Base-by-base conservation (phyloP, 176 grass and related monocot genomes). In the Chloris gayana region DNA sequence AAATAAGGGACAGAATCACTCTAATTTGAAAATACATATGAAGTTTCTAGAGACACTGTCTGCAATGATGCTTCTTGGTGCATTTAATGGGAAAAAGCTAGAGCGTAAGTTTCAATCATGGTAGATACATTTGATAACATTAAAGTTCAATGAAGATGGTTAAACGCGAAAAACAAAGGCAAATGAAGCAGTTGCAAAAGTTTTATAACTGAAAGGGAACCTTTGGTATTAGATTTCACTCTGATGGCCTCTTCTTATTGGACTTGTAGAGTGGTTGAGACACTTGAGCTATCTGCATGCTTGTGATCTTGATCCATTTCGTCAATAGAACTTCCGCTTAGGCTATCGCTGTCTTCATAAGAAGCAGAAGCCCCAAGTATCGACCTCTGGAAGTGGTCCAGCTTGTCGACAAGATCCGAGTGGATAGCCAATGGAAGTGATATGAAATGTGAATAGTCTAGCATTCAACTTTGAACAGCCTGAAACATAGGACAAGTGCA, bases 381-480 rank as follows among this genome's bases (percentile, higher is more conserved):
- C 2, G 88, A 89, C 32, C 56, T 86, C 79, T 95, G 95, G 85
- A 98, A 98, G 53, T 87, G 39, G 14, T 81, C 76, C 15, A 98
- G 78, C 69, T 93, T 95, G 78, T 91, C 71, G 8, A 98, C 81
- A 67, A 98, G 90, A 84, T 79, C 79, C 9, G 79, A 81, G 70
- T 98, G 90, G 34, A 98, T 64, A 83, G 92, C 95, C 78, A 98
- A 86, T 30, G 95, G 95, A 72, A 98, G 92, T 22, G 95, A 98
- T 69, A 98, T 82, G 67, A 98, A 98, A 80, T 95, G 95, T 42
- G 95, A 93, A 70, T 89, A 95, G 74, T 98, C 90, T 35, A 91
- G 86, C 78, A 49, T 89, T 89, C 77, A 90, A 79, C 92, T 93
- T 86, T 89, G 54, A 67, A 95, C 86, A 77, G 86, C 88, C 95